Percentiles rank a stretch among this genome's conserved stretches.
Conservation (phyloP, 2,329 filamentous ascomycete species). For the Pleomassaria siparia region DNA sequence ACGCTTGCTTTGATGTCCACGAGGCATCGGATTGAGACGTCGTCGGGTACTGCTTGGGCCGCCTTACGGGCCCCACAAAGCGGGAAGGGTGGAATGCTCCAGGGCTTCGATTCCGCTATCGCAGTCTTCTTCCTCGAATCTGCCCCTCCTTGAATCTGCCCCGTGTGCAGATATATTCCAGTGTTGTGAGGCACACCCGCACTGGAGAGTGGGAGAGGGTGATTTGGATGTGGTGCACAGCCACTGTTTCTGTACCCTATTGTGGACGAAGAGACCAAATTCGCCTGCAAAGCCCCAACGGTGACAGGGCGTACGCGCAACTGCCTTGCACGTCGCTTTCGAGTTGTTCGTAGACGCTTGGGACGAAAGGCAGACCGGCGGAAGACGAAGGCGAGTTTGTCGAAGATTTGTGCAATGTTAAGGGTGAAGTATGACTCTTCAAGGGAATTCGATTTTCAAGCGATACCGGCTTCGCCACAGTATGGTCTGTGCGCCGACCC, state of each 20-base stretch:
- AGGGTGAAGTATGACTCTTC: slow-evolving; percentile 28
- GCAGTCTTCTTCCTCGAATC: too few species aligned
- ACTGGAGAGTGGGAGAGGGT: background rate
- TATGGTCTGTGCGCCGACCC: slow-evolving; percentile 9
- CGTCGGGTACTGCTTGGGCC: background rate
- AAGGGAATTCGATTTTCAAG: slow-evolving; percentile 7
- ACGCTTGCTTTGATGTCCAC: background rate
- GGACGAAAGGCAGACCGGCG: slow-evolving; percentile 12
- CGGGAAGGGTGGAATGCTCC: background rate
- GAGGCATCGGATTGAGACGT: background rate
- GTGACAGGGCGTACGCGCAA: slow-evolving; percentile 12
- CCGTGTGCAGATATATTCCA: slow-evolving; percentile 1
- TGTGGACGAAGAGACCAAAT: background rate
- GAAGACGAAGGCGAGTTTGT: background rate
- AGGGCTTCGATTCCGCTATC: slow-evolving; percentile 1
- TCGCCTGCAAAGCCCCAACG: slow-evolving; percentile 10
- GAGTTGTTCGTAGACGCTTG: background rate
- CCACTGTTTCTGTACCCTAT: slow-evolving; percentile 4
- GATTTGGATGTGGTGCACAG: slow-evolving; percentile 6
- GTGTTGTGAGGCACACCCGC: background rate
- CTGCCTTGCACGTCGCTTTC: slow-evolving; percentile 5
- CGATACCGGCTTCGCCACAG: slow-evolving; percentile 32
- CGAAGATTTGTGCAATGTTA: slow-evolving; percentile 21
- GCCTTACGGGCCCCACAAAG: background rate
- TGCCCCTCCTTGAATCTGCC: slow-evolving; percentile 1